A percentile compares a stretch with the other conserved stretches of the same genome.
phyloP scores from a whole-genome alignment of 768 basidiomycete genomes.

The Lactarius pseudohatsudake region DNA sequence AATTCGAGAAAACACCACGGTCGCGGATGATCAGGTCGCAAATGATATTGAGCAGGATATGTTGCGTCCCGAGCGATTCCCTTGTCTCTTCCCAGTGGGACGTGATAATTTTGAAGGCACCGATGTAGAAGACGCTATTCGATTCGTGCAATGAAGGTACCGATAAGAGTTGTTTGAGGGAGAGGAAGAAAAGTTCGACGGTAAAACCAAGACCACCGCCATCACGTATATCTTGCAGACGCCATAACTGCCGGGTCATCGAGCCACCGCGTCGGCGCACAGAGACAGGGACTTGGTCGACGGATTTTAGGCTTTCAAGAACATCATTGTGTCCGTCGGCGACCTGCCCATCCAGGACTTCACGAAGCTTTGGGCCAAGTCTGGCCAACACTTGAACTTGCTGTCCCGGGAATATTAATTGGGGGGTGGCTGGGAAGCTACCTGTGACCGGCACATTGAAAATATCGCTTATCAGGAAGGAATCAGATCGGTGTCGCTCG shows the following conservation, averaged over 20 bases:
- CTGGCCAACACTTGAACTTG: background rate
- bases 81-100: background rate
- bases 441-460: no score
- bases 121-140: background rate
- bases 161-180: background rate
- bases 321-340: background rate
- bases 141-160: background rate
- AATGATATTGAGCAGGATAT: background rate
- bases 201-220: slow-evolving; percentile 12
- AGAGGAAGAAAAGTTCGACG: slow-evolving; percentile 9
- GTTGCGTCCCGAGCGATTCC: slow-evolving; percentile 9
- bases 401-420: background rate
- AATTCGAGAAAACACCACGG: background rate
- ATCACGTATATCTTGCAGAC: background rate
- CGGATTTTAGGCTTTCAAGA: background rate
- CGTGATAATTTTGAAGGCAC: background rate
- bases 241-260: background rate
- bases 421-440: background rate
- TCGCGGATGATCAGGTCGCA: background rate
- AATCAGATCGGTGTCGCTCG: background rate
- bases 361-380: background rate
- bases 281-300: background rate
- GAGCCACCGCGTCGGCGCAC: no score
- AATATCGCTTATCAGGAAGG: background rate
- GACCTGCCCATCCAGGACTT: background rate